Evolutionary conservation across 345 rosid genomes (phyloP).

Genomic region (Salix dunnii): DNA sequence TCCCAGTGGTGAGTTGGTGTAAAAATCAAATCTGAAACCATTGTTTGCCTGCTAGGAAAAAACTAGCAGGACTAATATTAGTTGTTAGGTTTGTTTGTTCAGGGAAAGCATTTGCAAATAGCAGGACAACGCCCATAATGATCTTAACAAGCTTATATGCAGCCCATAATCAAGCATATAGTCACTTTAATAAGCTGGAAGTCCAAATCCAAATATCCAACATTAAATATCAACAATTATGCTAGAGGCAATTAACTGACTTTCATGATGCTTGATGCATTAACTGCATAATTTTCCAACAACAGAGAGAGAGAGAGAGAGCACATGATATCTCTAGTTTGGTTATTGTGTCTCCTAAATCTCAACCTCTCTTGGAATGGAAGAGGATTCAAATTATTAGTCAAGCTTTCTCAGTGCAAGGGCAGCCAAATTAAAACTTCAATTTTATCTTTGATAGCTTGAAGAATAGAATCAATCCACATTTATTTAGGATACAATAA

Average conservation of each 20-base stretch:
- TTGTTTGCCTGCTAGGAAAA: background rate
- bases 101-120: background rate
- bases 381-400: background rate
- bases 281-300: background rate
- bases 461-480: background rate
- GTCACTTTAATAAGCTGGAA: background rate
- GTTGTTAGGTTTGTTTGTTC: background rate
- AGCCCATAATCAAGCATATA: background rate
- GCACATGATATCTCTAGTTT: background rate
- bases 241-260: background rate
- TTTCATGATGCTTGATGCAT: background rate
- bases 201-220: background rate
- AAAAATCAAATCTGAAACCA: background rate
- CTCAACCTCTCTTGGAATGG: background rate
- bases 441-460: background rate
- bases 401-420: background rate
- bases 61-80: background rate
- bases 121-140: background rate
- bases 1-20: background rate
- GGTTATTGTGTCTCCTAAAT: background rate
- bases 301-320: background rate
- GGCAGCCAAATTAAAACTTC: background rate
- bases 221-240: background rate
- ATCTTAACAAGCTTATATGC: background rate
- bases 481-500: background rate